Evolutionary conservation across 371 early-diverging fungal species (phyloP), one percentile per base, ranked within the genome.

Genomic region (Mucor lusitanicus): DNA sequence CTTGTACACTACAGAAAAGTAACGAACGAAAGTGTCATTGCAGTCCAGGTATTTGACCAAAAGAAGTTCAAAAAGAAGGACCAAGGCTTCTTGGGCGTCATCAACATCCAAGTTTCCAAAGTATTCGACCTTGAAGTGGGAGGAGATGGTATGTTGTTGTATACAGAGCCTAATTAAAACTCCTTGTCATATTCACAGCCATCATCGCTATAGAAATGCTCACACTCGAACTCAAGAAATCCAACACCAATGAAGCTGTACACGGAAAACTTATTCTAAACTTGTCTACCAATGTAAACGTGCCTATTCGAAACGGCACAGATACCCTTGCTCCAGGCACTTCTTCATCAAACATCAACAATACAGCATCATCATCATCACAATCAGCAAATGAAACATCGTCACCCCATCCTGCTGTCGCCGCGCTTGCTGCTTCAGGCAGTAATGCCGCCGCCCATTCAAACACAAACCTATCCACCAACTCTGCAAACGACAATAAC

Each of bases 21-120:
- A 28, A 86, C 86, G 12, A 89, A 89, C 76, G 80, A 82, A 71
- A 93, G 94, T 69, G 90, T 95, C 11, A 85, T 97, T 60, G 91
- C 96, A 11, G 91, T 97, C 30, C 97, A 98, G 80, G 92, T 98
- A 40, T 98, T 97, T 85, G 99, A 98, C 75, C 97, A 97, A 84
- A 89, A 92, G 75, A 95, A 95, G 75, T 97, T 94, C 79, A 96
- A 95, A 82, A 95, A 93, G 85, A 92, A 90, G 73, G 90, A 92
- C 65, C 97, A 97, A 80, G 98, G 99, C 0, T 97, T 97, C 75
- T 82, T 98, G 25, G 99, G 99, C 32, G 96, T 96, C 17, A 88
- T 96, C 61, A 95, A 95, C 72, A 85, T 97, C 17, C 89, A 91
- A 72, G 87, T 97, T 73, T 86, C 91, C 61, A 87, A 85, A 69